phyloP scores from a whole-genome alignment of 345 rosid genomes.

The Eucalyptus lansdowneana region DNA sequence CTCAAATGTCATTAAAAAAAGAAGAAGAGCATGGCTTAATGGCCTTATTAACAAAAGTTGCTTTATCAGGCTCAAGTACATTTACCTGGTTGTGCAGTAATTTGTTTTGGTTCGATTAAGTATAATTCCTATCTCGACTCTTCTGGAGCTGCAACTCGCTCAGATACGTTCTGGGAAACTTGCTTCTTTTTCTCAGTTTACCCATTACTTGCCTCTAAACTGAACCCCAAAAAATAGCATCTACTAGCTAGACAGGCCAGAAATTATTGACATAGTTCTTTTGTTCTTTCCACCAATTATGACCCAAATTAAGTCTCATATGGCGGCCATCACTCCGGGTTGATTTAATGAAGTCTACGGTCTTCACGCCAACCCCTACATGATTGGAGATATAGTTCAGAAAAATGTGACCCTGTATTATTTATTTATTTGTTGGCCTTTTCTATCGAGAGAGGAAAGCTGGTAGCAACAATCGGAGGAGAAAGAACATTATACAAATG shows the following conservation, averaged over 20 bases:
- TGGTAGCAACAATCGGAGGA: too few species aligned
- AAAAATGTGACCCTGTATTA: background rate
- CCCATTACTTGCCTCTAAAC: background rate
- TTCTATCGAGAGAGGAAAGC: too few species aligned
- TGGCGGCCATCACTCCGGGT: background rate
- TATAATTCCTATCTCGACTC: background rate
- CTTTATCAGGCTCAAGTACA: background rate
- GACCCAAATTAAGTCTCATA: background rate
- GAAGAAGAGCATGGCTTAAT: background rate
- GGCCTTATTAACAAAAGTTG: background rate
- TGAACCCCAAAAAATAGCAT: background rate
- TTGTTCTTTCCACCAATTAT: background rate
- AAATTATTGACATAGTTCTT: background rate
- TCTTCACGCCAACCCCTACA: background rate
- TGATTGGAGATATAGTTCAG: background rate
- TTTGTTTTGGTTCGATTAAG: background rate
- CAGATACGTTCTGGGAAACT: background rate
- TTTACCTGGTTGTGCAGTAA: background rate
- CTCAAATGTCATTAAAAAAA: background rate
- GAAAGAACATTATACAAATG: background rate
- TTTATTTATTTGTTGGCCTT: too few species aligned
- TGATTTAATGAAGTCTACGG: background rate
- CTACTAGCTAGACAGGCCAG: background rate
- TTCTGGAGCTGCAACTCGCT: background rate
- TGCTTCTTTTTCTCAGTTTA: background rate